Evolutionary conservation across 2,329 filamentous ascomycete genomes (phyloP).

Genomic region (Spiromastix sp.): DNA sequence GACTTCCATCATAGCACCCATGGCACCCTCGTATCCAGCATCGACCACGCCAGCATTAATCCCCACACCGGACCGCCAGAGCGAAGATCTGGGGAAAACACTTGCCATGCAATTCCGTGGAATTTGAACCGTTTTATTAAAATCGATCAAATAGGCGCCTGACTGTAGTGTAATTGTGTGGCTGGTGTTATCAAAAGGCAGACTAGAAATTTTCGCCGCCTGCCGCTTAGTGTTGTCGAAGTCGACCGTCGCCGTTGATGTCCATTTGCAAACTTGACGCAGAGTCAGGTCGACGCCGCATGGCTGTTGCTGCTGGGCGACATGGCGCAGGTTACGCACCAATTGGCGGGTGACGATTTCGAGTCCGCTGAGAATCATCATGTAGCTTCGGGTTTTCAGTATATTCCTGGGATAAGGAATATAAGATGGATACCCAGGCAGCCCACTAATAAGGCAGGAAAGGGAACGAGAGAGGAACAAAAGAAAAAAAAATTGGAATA

Average conservation of each 20-base stretch:
- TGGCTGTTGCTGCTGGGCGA: constrained; percentile 11
- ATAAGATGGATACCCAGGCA: too few species aligned
- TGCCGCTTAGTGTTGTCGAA: constrained; percentile 12
- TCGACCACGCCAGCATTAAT: constrained; percentile 33
- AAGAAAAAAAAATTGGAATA: too few species aligned
- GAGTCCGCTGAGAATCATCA: constrained; percentile 3
- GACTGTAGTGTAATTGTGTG: constrained; percentile 13
- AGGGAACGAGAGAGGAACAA: too few species aligned
- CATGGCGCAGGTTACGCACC: constrained; percentile 1
- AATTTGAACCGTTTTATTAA: constrained; percentile 32
- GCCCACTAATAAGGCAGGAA: too few species aligned
- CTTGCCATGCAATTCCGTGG: constrained; percentile 31
- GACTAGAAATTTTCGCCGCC: constrained; percentile 12
- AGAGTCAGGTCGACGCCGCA: constrained; percentile 18
- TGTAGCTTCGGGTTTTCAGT: too few species aligned
- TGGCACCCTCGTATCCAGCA: constrained; percentile 31
- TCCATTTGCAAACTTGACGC: constrained; percentile 12
- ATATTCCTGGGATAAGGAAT: too few species aligned
- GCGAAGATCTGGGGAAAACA: constrained; percentile 28
- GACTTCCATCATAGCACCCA: constrained; percentile 31
- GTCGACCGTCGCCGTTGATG: constrained; percentile 12
- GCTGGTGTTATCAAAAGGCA: constrained; percentile 11
- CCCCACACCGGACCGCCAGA: constrained; percentile 30
- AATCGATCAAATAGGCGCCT: constrained; percentile 30
- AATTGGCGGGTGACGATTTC: constrained; percentile 5